Base-by-base conservation (phyloP, 2,329 filamentous ascomycete species). In the Xylariales sp. region DNA sequence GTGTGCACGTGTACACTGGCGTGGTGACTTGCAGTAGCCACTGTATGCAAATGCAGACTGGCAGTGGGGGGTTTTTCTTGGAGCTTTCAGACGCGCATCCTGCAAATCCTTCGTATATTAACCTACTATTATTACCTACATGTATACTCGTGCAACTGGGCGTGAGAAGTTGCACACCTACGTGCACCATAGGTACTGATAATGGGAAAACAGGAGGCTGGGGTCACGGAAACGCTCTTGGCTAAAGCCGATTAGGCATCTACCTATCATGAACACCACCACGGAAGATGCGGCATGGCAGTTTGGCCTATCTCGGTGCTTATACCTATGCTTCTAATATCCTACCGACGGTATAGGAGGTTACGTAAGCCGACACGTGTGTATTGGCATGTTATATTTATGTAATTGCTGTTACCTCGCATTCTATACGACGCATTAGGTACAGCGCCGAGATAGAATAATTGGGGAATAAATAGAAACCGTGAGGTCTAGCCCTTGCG, bases 401-500 rank as follows among this genome's bases (percentile, higher is more conserved):
- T 43, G 50, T 48, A 62, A 62, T 30, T 23, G 34, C 41, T 48
- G 52, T 41, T 56, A 63, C 52, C 7, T 48, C 23, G 43, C 23
- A 62, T 49, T n/a, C 30, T 41, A 32, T 30, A 39, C 36, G 34
- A 56, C 16, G 54, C 23, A 49, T 23, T 49, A 39, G 36, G 36
- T 10, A 57, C 14, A 28, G 43, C n/a, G 18, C 39, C 41, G 5
- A 39, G 30, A 46, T 39, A 9, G 34, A 23, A 39, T 23, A 62
- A 16, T 39, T 57, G 32, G 14, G 9, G 34, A 39, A 36, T 30
- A 62, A 59, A 49, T 62, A 54, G 59, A 39, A 59, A 54, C 41
- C 41, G 43, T 28, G n/a, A 48, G 58, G 32, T 58, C 64, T 59
- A 28, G 64, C 53, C 64, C 59, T 62, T 12, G 14, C 16, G 41